Percentiles rank a stretch among this genome's conserved stretches.
phyloP scores from a whole-genome alignment of 495 filamentous ascomycete genomes.

The Tuber magnatum region DNA sequence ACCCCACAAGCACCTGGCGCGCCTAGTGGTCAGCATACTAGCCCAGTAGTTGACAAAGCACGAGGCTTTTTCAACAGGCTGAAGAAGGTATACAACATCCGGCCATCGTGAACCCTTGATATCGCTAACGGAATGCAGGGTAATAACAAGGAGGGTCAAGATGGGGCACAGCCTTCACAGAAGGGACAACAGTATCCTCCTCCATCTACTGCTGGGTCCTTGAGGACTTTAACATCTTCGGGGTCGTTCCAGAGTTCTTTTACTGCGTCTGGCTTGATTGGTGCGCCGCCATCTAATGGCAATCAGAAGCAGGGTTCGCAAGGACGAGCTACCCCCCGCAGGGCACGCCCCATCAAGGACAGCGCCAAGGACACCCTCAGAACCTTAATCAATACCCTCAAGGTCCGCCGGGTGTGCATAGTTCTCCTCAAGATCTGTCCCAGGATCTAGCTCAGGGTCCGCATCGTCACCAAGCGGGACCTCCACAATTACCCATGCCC shows the following conservation, averaged over 20 bases:
- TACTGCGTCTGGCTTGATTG: not conserved
- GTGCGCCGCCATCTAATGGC: not conserved
- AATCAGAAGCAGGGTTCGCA: not conserved
- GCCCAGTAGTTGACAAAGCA: not conserved
- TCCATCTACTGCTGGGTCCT: not conserved
- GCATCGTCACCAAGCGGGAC: not conserved
- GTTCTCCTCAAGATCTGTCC: not conserved
- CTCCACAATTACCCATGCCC: not conserved
- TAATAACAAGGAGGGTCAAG: not conserved
- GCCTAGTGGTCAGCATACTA: not conserved
- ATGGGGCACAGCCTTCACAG: not conserved
- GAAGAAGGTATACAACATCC: not conserved
- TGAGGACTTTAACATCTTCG: not conserved
- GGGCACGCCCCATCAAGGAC: not conserved
- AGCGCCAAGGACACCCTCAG: not conserved
- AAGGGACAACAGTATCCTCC: not conserved
- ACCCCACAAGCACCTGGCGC: not conserved
- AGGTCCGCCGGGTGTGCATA: not conserved
- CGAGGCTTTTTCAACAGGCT: not conserved
- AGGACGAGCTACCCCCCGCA: not conserved
- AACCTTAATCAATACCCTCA: not conserved
- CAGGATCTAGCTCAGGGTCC: not conserved
- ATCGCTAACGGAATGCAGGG: not conserved
- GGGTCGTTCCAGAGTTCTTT: slow-evolving; percentile 1
- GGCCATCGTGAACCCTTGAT: not conserved